These are phyloP conservation scores for Xylariaceae sp. DNA, from an alignment of 2,329 filamentous ascomycete species.

Conservation along the genomic window DNA sequence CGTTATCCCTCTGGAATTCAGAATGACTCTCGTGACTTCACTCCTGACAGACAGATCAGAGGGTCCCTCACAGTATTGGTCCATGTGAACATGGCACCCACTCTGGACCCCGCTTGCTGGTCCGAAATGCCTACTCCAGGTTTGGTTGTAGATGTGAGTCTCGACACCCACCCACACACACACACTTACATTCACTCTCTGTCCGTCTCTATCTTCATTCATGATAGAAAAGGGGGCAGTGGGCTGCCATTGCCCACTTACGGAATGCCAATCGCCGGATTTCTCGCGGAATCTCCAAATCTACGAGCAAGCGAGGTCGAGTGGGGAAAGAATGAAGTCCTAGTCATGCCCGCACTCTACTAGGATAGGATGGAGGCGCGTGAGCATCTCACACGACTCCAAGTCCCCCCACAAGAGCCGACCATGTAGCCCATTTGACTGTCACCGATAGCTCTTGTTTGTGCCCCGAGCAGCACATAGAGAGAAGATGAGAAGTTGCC, in stretches of 20 bases:
- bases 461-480: background rate
- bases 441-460: background rate
- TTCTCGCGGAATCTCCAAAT: background rate
- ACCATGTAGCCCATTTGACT: background rate
- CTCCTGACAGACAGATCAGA: background rate
- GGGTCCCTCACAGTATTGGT: background rate
- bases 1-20: background rate
- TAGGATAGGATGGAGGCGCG: slow-evolving; percentile 1
- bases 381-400: slow-evolving; percentile 13
- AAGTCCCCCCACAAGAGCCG: slow-evolving; percentile 3
- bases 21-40: background rate
- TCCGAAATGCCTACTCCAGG: no score
- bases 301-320: background rate
- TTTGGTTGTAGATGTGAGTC: background rate
- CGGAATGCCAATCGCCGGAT: background rate
- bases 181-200: no score
- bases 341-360: background rate
- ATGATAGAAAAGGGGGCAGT: no score
- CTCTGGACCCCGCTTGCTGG: background rate
- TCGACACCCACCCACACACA: no score
- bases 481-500: background rate
- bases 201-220: no score
- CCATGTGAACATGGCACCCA: slow-evolving; percentile 4
- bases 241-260: background rate
- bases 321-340: background rate